Base-by-base conservation (phyloP, 176 grass and related monocot genomes). In the Carex parvula region DNA sequence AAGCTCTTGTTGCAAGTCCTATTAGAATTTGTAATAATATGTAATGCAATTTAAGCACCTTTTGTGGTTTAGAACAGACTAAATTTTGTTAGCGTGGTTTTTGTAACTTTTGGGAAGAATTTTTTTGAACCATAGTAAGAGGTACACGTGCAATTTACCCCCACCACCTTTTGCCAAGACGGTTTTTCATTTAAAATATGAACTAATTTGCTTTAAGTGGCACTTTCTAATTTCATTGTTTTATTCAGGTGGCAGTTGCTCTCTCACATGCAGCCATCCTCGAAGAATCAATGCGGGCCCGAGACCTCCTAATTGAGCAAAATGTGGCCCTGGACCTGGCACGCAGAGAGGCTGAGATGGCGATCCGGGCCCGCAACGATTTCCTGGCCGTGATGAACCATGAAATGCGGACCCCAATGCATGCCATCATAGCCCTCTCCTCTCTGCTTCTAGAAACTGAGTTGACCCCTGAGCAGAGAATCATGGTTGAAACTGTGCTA, bases 311-410 rank as follows among this genome's bases (percentile, higher is more conserved):
- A 61, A 95, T 95, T 92, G 92, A 95, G 41, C 95, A 98, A 84
- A 98, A 98, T 86, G 91, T 95, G 87, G 95, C 95, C 6, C 64
- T 98, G 58, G 95, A 98, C 92, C 84, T 87, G 84, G 95, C 95
- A 74, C 89, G 95, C 46, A 84, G 70, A 68, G 92, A 98, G 10
- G 95, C 95, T 59, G 95, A 98, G 88, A 98, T 90, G 95, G 95
- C 92, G 26, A 98, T 98, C 67, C 89, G 95, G 70, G 95, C 92
- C 71, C 92, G 95, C 52, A 95, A 95, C 50, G 95, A 98, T 88
- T 98, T 98, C 54, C 80, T 98, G 73, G 95, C 95, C 79, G 95
- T 98, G 57, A 98, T 98, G 95, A 98, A 98, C 85, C 95, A 98
- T 12, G 95, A 98, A 90, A 98, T 98, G 95, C 84, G 91, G 46